Base-by-base conservation (phyloP, 1,284 basidiomycete genomes). In the Microbotryum violaceum region DNA sequence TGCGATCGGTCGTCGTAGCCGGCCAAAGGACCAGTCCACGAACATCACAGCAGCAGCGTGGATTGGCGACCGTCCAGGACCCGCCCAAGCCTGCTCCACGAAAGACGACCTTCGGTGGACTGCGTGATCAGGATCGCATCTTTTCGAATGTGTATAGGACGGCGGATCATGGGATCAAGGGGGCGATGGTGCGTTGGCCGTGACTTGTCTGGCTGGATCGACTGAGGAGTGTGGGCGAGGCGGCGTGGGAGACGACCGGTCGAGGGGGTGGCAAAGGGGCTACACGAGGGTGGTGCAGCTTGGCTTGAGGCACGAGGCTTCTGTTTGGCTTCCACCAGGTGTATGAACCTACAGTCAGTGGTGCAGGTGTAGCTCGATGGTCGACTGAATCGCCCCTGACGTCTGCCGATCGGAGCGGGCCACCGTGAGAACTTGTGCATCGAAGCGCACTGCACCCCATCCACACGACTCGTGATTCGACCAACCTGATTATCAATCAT, bases 161-260 rank as follows among this genome's bases (percentile, higher is more conserved):
- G 64, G 88, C 91, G 74, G 91, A 94, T 73, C 87, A 90, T 74
- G 86, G 89, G 21, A 76, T 97, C 60, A 93, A 93, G 77, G 92
- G 90, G 57, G 92, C 91, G 27, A 75, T 82, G 81, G 89, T 90
- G 59, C 60, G 74, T 61, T 21, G 5, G 2, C 1, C 21, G 29
- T 14, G 21, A 8, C 31, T 46, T 16, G 25, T 29, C 37, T 23
- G n/a, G 18, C 23, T 27, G 6, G 12, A 9, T 25, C 16, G 9
- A 31, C 31, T 10, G 31, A 31, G 31, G 31, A 31, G 31, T 31
- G 31, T 31, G 18, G 12, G 25, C 20, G 20, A 25, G 12, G 49
- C n/a, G 21, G 54, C 18, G 23, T 6, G 42, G 16, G 25, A 20
- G n/a, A 44, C 25, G 37, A 27, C 31, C 42, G 20, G 18, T 16